A percentile compares a stretch with the other conserved stretches of the same genome.
phyloP scores from a whole-genome alignment of 2,329 filamentous ascomycete species.

The Herpotrichia juniperi region DNA sequence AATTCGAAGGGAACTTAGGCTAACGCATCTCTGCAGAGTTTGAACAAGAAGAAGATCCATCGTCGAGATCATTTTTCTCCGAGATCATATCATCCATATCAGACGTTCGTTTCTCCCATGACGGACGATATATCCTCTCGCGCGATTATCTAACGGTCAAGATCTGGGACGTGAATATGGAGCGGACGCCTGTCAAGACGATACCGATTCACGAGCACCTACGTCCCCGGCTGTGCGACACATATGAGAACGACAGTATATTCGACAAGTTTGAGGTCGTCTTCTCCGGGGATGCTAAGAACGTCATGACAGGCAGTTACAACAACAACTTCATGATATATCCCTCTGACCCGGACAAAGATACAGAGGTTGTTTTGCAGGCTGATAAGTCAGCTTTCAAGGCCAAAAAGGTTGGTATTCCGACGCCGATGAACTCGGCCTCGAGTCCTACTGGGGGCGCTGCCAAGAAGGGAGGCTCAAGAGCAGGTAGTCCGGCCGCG shows the following conservation, averaged over 20 bases:
- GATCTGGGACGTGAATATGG: slow-evolving; percentile 99
- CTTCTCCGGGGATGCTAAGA: slow-evolving; percentile 97
- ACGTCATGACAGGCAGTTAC: slow-evolving; percentile 99
- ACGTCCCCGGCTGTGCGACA: slow-evolving; percentile 91
- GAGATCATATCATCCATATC: slow-evolving; percentile 99
- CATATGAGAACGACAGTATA: slow-evolving; percentile 99
- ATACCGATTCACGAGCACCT: slow-evolving; percentile 99
- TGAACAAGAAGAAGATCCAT: slow-evolving; percentile 97
- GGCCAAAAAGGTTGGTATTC: slow-evolving; percentile 98
- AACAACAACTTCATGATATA: slow-evolving; percentile 99
- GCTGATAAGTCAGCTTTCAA: slow-evolving; percentile 99
- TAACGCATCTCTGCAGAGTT: slow-evolving; percentile 69
- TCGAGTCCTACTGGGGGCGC: slow-evolving; percentile 75
- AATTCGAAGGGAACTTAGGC: background rate
- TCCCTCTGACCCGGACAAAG: slow-evolving; percentile 92
- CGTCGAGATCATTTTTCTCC: slow-evolving; percentile 97
- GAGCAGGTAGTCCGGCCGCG: slow-evolving; percentile 84
- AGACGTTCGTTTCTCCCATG: slow-evolving; percentile 95
- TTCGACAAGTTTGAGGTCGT: slow-evolving; percentile 99
- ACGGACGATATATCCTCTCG: slow-evolving; percentile 95
- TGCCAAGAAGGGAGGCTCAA: slow-evolving; percentile 84
- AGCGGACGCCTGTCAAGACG: slow-evolving; percentile 94
- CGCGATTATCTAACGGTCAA: slow-evolving; percentile 98
- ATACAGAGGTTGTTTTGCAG: slow-evolving; percentile 95
- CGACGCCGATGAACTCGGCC: slow-evolving; percentile 90